Percentiles rank a stretch among this genome's conserved stretches.
Evolutionary conservation across 805 yeast species (phyloP).

Genomic region (Myxozyma neotropica): DNA sequence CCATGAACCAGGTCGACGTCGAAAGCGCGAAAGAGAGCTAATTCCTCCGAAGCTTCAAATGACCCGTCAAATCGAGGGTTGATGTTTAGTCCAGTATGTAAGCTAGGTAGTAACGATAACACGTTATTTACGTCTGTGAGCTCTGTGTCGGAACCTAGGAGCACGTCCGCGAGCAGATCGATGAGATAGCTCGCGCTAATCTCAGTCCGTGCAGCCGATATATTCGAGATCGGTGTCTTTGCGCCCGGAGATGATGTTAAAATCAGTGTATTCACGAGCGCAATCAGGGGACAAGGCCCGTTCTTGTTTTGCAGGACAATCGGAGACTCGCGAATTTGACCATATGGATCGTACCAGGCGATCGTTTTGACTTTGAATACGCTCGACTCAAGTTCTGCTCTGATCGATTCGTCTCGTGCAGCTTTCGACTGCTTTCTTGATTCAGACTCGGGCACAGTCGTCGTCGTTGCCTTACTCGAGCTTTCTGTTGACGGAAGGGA

Average conservation of each 20-base stretch:
- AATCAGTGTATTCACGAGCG: constrained; percentile 70
- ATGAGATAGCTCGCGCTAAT: constrained; percentile 50
- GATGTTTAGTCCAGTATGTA: constrained; percentile 71
- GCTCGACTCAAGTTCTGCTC: constrained; percentile 14
- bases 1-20: constrained; percentile 75
- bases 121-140: constrained; percentile 45
- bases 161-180: constrained; percentile 54
- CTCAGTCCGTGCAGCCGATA: constrained; percentile 23
- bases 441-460: background rate
- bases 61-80: constrained; percentile 70
- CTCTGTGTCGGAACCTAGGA: constrained; percentile 40
- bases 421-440: background rate
- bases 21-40: constrained; percentile 60
- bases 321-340: constrained; percentile 25
- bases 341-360: constrained; percentile 25
- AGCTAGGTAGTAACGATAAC: constrained; percentile 59
- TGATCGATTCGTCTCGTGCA: background rate
- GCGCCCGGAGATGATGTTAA: constrained; percentile 47
- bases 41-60: constrained; percentile 56
- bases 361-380: constrained; percentile 25
- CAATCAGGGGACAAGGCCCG: constrained; percentile 88
- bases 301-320: constrained; percentile 75
- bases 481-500: too few relatives aligned
- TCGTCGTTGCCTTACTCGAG: too few relatives aligned
- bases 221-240: constrained; percentile 11